Conservation (phyloP, 371 early-diverging fungal genomes). For the Fennellomyces sp. region DNA sequence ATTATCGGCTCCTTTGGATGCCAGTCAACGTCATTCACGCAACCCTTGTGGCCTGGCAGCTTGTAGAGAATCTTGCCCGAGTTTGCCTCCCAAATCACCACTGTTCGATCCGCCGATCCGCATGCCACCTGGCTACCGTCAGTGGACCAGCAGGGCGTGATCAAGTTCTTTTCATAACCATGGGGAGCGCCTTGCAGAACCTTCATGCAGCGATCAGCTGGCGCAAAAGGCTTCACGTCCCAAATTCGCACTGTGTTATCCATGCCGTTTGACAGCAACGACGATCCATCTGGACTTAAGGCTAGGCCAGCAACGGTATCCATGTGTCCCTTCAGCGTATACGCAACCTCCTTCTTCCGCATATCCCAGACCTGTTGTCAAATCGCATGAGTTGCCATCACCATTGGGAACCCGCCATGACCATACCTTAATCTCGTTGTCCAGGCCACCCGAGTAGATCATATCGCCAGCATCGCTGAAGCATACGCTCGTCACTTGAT, state of each 20-base stretch:
- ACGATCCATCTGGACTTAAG: constrained; percentile 82
- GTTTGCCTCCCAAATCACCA: constrained; percentile 94
- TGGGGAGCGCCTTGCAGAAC: constrained; percentile 91
- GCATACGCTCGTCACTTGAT: constrained; percentile 80
- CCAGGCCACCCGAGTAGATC: constrained; percentile 89
- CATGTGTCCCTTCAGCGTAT: constrained; percentile 79
- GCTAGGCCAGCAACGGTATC: constrained; percentile 91
- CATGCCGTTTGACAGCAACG: constrained; percentile 85
- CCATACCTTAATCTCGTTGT: constrained; percentile 79
- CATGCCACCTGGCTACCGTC: constrained; percentile 90
- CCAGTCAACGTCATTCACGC: constrained; percentile 97
- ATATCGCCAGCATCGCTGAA: constrained; percentile 82
- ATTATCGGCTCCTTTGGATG: constrained; percentile 91
- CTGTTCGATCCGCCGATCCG: constrained; percentile 92
- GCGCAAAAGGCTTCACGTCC: constrained; percentile 92
- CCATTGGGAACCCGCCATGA: not conserved
- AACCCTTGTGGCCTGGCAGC: constrained; percentile 96
- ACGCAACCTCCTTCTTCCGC: constrained; percentile 68
- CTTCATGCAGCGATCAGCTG: constrained; percentile 65
- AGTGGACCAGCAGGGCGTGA: constrained; percentile 87
- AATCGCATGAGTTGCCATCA: not conserved
- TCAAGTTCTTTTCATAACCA: constrained; percentile 91
- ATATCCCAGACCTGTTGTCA: constrained; percentile 79
- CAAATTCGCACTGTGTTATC: constrained; percentile 95
- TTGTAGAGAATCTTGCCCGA: constrained; percentile 88